phyloP scores from a whole-genome alignment of 371 early-diverging fungal species.

The Coemansia sp. region DNA sequence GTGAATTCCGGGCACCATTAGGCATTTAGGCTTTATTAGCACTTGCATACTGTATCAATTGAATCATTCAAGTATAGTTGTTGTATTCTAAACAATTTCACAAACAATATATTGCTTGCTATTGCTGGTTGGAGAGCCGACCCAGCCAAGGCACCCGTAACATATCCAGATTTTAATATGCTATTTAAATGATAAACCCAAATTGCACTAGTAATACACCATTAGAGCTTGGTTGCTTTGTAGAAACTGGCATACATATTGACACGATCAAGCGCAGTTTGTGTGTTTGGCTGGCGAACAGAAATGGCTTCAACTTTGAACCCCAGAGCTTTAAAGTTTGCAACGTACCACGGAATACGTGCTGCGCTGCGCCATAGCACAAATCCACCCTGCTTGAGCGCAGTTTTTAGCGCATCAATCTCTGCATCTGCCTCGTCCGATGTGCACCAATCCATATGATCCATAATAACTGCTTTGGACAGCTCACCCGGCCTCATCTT shows the following conservation, averaged over 20 bases:
- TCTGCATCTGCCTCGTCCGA: constrained; percentile 65
- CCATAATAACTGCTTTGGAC: constrained; percentile 79
- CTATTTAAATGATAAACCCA: no score
- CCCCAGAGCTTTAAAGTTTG: constrained; percentile 61
- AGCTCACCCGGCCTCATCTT: constrained; percentile 64
- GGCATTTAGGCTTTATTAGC: not conserved
- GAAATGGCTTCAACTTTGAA: constrained; percentile 67
- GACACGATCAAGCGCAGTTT: constrained; percentile 71
- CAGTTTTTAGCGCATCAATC: constrained; percentile 64
- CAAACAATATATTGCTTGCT: no score
- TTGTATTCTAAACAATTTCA: no score
- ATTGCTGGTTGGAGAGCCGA: no score
- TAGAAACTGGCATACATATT: constrained; percentile 86
- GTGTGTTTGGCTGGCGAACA: constrained; percentile 64
- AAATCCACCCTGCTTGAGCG: constrained; percentile 64
- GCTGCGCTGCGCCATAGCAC: constrained; percentile 83
- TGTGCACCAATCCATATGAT: constrained; percentile 88
- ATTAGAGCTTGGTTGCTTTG: constrained; percentile 47
- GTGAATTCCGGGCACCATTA: not conserved
- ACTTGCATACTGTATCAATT: no score
- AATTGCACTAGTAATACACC: not conserved
- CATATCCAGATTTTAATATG: no score
- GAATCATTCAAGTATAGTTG: no score
- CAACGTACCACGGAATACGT: constrained; percentile 79
- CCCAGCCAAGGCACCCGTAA: no score